Percentiles rank a stretch among this genome's conserved stretches.
Evolutionary conservation across 208 protist species (phyloP).

Genomic region (Vickermania spadyakhi): DNA sequence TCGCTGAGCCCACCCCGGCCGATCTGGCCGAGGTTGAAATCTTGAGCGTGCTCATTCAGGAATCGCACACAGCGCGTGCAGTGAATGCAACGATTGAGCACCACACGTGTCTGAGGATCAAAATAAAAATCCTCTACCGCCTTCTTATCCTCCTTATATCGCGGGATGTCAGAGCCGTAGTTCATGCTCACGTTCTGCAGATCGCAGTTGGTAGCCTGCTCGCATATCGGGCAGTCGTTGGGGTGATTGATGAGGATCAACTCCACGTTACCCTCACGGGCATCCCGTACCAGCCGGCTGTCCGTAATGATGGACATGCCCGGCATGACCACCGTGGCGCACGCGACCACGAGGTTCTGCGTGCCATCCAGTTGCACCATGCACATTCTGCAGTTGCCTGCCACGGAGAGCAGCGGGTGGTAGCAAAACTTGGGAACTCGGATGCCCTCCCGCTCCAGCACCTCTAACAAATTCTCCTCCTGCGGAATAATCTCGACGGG

Average conservation of each 20-base stretch:
- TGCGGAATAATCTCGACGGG: constrained; percentile 88
- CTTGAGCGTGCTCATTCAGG: constrained; percentile 91
- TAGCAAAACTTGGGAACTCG: constrained; percentile 90
- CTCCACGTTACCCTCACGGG: constrained; percentile 95
- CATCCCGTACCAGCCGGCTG: constrained; percentile 91
- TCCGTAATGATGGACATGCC: constrained; percentile 96
- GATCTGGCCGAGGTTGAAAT: constrained; percentile 92
- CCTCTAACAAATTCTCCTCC: constrained; percentile 87
- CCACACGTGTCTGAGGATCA: constrained; percentile 92
- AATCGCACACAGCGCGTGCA: constrained; percentile 96
- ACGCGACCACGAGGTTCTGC: constrained; percentile 94
- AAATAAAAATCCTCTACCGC: constrained; percentile 94
- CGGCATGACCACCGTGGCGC: constrained; percentile 90
- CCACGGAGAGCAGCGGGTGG: constrained; percentile 90
- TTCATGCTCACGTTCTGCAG: constrained; percentile 93
- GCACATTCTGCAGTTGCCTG: constrained; percentile 98
- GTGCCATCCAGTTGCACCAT: constrained; percentile 95
- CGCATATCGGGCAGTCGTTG: constrained; percentile 95
- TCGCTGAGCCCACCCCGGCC: constrained; percentile 91
- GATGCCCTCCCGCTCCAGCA: constrained; percentile 85
- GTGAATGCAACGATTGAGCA: constrained; percentile 96
- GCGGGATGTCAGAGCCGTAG: constrained; percentile 83
- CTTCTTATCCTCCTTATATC: constrained; percentile 86
- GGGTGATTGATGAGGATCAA: constrained; percentile 96
- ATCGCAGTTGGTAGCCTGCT: constrained; percentile 96